These are phyloP conservation scores for Scenedesmus sp. DNA, from an alignment of 163 green algal species.

Conservation along the genomic window DNA sequence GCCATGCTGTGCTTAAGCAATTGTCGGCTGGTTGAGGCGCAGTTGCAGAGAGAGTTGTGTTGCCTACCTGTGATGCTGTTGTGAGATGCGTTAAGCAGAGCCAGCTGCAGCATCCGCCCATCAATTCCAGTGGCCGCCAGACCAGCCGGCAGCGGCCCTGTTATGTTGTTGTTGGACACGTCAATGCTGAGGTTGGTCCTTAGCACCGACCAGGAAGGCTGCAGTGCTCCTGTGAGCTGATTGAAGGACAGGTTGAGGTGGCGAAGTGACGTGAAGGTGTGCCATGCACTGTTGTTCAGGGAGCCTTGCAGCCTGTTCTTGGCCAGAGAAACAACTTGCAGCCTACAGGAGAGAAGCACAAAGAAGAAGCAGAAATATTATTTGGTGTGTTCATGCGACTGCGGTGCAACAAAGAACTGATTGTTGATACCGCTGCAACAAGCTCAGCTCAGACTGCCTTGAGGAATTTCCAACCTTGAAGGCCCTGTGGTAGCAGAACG, in stretches of 20 bases:
- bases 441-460: too few species aligned
- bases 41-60: too few species aligned
- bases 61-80: constrained; percentile 31
- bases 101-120: neutral
- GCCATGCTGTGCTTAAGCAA: too few species aligned
- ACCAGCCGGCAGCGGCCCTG: constrained; percentile 11
- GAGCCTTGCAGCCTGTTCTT: constrained; percentile 3
- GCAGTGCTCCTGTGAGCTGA: neutral
- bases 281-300: neutral
- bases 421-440: too few species aligned
- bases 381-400: too few species aligned
- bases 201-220: neutral
- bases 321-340: constrained; percentile 3
- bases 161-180: constrained; percentile 23
- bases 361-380: too few species aligned
- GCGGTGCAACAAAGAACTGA: too few species aligned
- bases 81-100: neutral
- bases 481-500: too few species aligned
- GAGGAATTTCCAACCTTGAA: too few species aligned
- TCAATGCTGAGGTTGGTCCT: neutral
- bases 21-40: too few species aligned
- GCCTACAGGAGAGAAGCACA: neutral
- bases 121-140: neutral
- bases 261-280: neutral
- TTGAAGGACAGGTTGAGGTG: constrained; percentile 19